Percentiles rank a stretch among this genome's conserved stretches.
Evolutionary conservation across 148 eudicot species (phyloP).

Genomic region (Linanthus parryae): DNA sequence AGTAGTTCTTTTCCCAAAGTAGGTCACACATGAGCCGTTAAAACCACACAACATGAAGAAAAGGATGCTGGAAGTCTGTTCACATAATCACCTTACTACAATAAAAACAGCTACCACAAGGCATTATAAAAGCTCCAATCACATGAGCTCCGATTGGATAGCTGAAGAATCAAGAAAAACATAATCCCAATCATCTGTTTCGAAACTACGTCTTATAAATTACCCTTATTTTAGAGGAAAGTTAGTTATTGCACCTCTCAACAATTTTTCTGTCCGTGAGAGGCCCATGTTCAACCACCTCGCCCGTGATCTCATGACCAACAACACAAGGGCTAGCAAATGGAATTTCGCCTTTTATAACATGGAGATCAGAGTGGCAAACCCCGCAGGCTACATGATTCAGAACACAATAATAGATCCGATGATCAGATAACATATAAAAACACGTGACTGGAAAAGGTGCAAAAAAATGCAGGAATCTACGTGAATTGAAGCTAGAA

Average conservation of each 20-base stretch:
- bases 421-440: constrained; percentile 4
- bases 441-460: not conserved
- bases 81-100: constrained; percentile 61
- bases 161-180: constrained; percentile 38
- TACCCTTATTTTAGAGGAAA: not conserved
- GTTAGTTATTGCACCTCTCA: constrained; percentile 44
- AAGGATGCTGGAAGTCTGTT: not conserved
- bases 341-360: constrained; percentile 92
- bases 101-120: constrained; percentile 90
- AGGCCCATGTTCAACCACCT: constrained; percentile 93
- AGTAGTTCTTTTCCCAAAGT: not conserved
- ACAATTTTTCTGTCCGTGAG: constrained; percentile 58
- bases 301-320: constrained; percentile 99
- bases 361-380: constrained; percentile 98
- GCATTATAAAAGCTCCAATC: constrained; percentile 98
- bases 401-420: constrained; percentile 8
- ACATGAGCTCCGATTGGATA: constrained; percentile 87
- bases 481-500: no score
- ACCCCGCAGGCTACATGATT: constrained; percentile 88
- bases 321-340: constrained; percentile 91
- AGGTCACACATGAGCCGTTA: no score
- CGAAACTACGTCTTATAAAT: constrained; percentile 6
- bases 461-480: not conserved
- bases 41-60: not conserved
- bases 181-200: constrained; percentile 12